Conservation (phyloP, 352 stramenopile species). For the Phytopythium cucurbitacearum region DNA sequence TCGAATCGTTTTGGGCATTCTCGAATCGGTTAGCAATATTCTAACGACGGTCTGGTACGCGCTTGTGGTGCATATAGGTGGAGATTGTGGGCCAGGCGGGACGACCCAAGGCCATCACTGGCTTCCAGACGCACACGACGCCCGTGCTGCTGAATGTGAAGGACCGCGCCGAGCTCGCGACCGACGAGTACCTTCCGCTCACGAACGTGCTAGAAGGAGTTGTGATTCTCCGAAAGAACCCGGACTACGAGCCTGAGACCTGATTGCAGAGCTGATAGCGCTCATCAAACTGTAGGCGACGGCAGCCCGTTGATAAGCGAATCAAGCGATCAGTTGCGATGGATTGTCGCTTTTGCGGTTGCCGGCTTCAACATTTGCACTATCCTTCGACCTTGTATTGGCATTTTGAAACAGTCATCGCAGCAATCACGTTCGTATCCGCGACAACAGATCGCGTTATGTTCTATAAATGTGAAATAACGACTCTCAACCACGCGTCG, state of each 20-base stretch:
- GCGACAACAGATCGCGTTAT: too few species aligned
- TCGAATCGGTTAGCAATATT: neutral
- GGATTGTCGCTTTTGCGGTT: too few species aligned
- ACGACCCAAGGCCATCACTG: conserved; percentile 99
- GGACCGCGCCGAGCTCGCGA: conserved; percentile 97
- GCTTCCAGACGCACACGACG: conserved; percentile 99
- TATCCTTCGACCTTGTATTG: too few species aligned
- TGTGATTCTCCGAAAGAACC: conserved; percentile 98
- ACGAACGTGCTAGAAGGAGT: conserved; percentile 97
- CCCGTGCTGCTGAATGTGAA: conserved; percentile 97
- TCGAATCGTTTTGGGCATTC: conserved; percentile 2
- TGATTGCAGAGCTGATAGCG: conserved; percentile 23
- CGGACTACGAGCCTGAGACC: conserved; percentile 83
- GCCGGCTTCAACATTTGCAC: too few species aligned
- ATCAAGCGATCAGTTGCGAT: too few species aligned
- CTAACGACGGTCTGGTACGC: conserved; percentile 12
- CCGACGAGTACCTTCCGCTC: conserved; percentile 95
- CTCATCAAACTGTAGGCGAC: neutral
- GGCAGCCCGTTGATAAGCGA: neutral
- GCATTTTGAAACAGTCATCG: too few species aligned
- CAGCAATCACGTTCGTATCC: too few species aligned
- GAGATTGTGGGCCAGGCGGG: conserved; percentile 99
- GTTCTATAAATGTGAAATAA: too few species aligned
- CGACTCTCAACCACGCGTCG: too few species aligned
- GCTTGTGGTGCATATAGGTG: conserved; percentile 45